Base-by-base conservation (phyloP, 2,329 filamentous ascomycete genomes). In the Exophiala oligosperma region DNA sequence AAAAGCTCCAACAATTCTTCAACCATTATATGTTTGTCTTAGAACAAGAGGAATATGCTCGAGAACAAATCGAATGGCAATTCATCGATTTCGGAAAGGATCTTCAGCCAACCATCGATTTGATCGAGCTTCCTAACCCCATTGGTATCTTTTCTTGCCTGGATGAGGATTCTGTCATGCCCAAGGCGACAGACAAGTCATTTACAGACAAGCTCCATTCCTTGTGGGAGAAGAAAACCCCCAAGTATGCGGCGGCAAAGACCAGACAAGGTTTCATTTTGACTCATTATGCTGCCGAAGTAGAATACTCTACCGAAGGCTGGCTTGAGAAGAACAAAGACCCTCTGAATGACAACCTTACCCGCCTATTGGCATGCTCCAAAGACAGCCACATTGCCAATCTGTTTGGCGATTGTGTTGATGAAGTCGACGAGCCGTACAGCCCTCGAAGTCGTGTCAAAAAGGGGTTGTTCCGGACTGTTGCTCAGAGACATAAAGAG, bases 311-410 rank as follows among this genome's bases (percentile, higher is more conserved):
- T 0, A 99, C 94, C 0, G 86, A 93, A 56, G 90, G 90, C 57
- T 99, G 94, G 94, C 78, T 99, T 35, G 93, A 97, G 74, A 99
- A 97, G 81, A 99, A 99, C 80, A 99, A 99, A 73, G 94, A 99
- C 69, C 95, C 94, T 1, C 75, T 99, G 47, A 97, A 97, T 68
- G 95, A 99, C 80, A 99, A 97, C 63, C 83, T 99, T 62, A 99
- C 95, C 0, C 85, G 91, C 23, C 81, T 99, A 6, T 82, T 99
- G 37, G 90, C 92, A 38, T 81, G 83, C 12, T 99, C 95, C 1
- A 85, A 82, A 1, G 88, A 97, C 71, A 85, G 84, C 62, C 93
- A 99, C 70, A 82, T 97, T 61, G 90, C 92, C 1, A 83, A 82
- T 40, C 81, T 99, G 0, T 99, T 99, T 72, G 80, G 84, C 4